These are phyloP conservation scores for Backusella luteola DNA, from an alignment of 192 early-diverging fungal species.

Conservation along the genomic window DNA sequence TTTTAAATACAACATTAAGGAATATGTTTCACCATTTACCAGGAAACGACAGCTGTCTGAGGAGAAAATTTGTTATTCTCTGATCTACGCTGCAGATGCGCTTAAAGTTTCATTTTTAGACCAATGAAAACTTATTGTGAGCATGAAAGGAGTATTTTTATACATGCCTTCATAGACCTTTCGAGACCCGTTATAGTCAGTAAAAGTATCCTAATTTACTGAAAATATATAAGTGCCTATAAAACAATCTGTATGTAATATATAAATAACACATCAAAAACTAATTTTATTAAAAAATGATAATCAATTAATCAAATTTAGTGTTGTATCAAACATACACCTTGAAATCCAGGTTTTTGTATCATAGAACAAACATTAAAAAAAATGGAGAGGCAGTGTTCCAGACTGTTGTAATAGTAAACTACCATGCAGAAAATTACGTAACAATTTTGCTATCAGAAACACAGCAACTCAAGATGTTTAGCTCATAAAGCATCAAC, in stretches of 20 bases:
- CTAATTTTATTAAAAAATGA: too few species aligned
- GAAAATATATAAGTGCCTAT: too few species aligned
- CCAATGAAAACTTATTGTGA: neutral
- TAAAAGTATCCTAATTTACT: too few species aligned
- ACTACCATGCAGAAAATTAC: neutral
- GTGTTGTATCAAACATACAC: neutral
- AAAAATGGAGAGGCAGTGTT: neutral
- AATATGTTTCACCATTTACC: neutral
- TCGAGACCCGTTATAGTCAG: too few species aligned
- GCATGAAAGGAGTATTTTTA: neutral
- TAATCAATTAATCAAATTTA: neutral
- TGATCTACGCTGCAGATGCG: neutral
- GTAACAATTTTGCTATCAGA: neutral
- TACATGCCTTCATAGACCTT: too few species aligned
- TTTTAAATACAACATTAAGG: neutral
- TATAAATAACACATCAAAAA: neutral
- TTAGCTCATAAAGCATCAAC: neutral
- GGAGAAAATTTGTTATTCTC: neutral
- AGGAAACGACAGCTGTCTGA: neutral
- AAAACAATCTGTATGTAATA: neutral
- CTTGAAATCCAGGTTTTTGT: neutral
- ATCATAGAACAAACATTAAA: neutral
- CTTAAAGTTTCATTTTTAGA: neutral
- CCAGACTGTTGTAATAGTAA: neutral
- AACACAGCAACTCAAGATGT: neutral